These are phyloP conservation scores for Bipolaris cookei DNA, from an alignment of 2,329 filamentous ascomycete genomes.

Conservation along the genomic window DNA sequence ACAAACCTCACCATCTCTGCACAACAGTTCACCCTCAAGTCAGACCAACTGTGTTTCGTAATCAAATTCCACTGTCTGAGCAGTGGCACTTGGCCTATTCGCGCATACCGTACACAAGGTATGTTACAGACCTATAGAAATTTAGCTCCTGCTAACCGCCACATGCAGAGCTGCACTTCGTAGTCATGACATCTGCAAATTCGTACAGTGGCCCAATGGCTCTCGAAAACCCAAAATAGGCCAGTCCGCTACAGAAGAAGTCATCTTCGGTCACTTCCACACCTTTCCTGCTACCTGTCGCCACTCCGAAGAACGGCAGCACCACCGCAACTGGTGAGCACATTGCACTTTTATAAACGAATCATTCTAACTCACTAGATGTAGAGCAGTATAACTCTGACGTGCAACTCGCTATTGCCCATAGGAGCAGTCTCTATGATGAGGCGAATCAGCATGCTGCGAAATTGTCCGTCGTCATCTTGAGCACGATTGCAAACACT, in stretches of 20 bases:
- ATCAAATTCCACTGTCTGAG: not conserved
- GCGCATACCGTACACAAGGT: not conserved
- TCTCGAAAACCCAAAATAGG: constrained; percentile 30
- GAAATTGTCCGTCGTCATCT: constrained; percentile 27
- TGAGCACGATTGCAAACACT: constrained; percentile 25
- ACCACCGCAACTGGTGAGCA: constrained; percentile 37
- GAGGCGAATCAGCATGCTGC: constrained; percentile 30
- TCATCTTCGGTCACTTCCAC: constrained; percentile 9
- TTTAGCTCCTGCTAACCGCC: not conserved
- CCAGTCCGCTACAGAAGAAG: constrained; percentile 17
- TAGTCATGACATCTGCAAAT: constrained; percentile 14
- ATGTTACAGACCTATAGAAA: not conserved
- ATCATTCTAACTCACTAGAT: not conserved
- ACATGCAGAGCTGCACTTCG: not conserved
- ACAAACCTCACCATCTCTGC: not conserved
- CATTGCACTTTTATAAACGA: constrained; percentile 20
- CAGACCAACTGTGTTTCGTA: not conserved
- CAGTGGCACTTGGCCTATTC: not conserved
- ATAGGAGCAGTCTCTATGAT: constrained; percentile 26
- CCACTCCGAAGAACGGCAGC: constrained; percentile 6
- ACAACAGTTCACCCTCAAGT: not conserved
- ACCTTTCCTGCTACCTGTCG: constrained; percentile 2
- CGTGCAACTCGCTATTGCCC: constrained; percentile 33
- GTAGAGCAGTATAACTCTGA: constrained; percentile 12
- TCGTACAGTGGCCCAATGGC: constrained; percentile 17